Evolutionary conservation across 768 basidiomycete genomes (phyloP).

Genomic region (Sarcodon aspratus): DNA sequence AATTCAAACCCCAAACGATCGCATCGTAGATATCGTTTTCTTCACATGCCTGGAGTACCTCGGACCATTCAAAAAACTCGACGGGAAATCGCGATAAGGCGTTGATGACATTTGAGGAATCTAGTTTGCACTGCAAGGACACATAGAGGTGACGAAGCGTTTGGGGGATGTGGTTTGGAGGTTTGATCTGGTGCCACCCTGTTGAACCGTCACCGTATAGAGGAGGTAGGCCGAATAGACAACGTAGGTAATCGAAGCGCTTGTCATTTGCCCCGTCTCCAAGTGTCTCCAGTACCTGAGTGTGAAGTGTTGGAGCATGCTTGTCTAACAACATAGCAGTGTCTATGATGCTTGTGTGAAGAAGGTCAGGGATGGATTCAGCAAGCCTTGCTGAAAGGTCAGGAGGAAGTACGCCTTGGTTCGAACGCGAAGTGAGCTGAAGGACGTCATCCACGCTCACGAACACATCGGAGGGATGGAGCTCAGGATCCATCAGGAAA

Average conservation of each 20-base stretch:
- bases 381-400: slow-evolving; percentile 45
- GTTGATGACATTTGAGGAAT: slow-evolving; percentile 50
- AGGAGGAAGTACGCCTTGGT: slow-evolving; percentile 38
- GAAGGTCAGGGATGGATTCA: slow-evolving; percentile 50
- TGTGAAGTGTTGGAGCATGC: slow-evolving; percentile 56
- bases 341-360: slow-evolving; percentile 45
- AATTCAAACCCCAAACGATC: slow-evolving; percentile 71
- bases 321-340: slow-evolving; percentile 69
- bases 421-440: slow-evolving; percentile 27
- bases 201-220: slow-evolving; percentile 29
- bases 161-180: slow-evolving; percentile 35
- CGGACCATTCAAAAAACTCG: slow-evolving; percentile 42
- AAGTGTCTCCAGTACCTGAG: slow-evolving; percentile 43
- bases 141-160: slow-evolving; percentile 53
- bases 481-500: slow-evolving; percentile 62
- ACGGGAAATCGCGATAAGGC: slow-evolving; percentile 45
- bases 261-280: slow-evolving; percentile 31
- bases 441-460: slow-evolving; percentile 55
- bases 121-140: slow-evolving; percentile 59
- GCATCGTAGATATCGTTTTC: slow-evolving; percentile 56
- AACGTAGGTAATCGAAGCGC: slow-evolving; percentile 69
- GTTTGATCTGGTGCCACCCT: slow-evolving; percentile 12
- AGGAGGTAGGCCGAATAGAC: slow-evolving; percentile 47
- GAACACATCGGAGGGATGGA: slow-evolving; percentile 52
- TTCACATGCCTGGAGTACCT: slow-evolving; percentile 57